Conservation (phyloP, 2,329 filamentous ascomycete species). For the Pseudopithomyces chartarum region DNA sequence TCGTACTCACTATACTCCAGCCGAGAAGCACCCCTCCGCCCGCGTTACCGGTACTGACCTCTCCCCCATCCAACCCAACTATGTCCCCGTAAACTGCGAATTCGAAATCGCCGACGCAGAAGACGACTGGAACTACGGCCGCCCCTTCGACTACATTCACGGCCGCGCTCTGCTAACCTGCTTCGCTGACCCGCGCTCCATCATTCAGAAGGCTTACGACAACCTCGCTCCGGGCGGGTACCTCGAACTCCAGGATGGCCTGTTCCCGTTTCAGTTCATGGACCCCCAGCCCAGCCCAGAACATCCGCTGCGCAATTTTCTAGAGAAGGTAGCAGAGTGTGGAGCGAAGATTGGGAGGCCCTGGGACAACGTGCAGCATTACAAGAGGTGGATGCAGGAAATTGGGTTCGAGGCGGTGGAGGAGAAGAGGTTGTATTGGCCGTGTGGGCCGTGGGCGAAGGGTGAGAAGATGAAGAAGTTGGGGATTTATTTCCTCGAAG, state of each 20-base stretch:
- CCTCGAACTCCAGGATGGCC: constrained; percentile 54
- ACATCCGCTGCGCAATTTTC: constrained; percentile 16
- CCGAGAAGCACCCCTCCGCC: constrained; percentile 22
- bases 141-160: constrained; percentile 62
- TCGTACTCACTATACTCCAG: constrained; percentile 2
- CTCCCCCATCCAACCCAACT: constrained; percentile 34
- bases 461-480: constrained; percentile 53
- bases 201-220: constrained; percentile 48
- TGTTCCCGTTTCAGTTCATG: constrained; percentile 26
- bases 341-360: constrained; percentile 46
- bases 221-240: constrained; percentile 55
- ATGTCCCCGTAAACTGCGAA: constrained; percentile 28
- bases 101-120: constrained; percentile 34
- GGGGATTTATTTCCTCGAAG: constrained; percentile 41
- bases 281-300: constrained; percentile 17
- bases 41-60: constrained; percentile 30
- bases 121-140: constrained; percentile 59
- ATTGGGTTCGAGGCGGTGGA: constrained; percentile 53
- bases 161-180: constrained; percentile 55
- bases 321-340: constrained; percentile 13
- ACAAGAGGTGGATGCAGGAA: constrained; percentile 46
- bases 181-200: constrained; percentile 56
- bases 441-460: constrained; percentile 50
- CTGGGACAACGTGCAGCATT: constrained; percentile 44
- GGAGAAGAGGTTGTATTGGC: constrained; percentile 40